Conservation (phyloP, 2,329 filamentous ascomycete species). For the Mycosphaerella arachidis region DNA sequence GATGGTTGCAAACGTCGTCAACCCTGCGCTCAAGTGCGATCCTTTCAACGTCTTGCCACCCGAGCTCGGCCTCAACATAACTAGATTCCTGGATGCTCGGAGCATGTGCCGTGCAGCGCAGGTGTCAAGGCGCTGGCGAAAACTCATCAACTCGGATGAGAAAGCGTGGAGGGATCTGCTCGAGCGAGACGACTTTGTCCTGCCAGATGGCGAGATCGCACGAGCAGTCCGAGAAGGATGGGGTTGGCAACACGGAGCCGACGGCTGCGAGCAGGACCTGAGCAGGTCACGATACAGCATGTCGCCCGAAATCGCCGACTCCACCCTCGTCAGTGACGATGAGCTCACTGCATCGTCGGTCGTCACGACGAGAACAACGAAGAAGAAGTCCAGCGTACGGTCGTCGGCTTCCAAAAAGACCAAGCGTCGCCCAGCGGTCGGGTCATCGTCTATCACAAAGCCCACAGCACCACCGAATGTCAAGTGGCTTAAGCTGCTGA, state of each 20-base stretch:
- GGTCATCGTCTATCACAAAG: conserved; percentile 36
- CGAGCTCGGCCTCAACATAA: conserved; percentile 81
- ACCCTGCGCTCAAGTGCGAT: conserved; percentile 90
- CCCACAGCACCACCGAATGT: conserved; percentile 37
- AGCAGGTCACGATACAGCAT: conserved; percentile 46
- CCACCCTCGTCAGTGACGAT: conserved; percentile 26
- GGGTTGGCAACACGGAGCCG: conserved; percentile 79
- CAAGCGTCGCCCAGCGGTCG: conserved; percentile 40
- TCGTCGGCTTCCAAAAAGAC: conserved; percentile 44
- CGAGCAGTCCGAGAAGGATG: conserved; percentile 86
- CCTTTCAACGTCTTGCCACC: conserved; percentile 78
- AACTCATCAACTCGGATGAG: conserved; percentile 86
- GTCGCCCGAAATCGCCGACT: conserved; percentile 21
- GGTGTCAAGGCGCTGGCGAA: conserved; percentile 91
- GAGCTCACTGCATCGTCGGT: conserved; percentile 30
- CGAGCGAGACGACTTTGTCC: conserved; percentile 72
- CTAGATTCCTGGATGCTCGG: conserved; percentile 77
- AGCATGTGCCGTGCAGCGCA: conserved; percentile 87
- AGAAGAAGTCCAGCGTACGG: conserved; percentile 23
- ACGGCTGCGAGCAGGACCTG: conserved; percentile 77
- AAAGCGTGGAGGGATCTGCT: conserved; percentile 93
- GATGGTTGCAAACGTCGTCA: conserved; percentile 84
- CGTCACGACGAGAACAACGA: conserved; percentile 19
- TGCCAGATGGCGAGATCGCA: conserved; percentile 77
- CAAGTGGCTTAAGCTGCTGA: conserved; percentile 44